phyloP scores from a whole-genome alignment of 169 alveolate genomes.

The Plasmodium yoelii region DNA sequence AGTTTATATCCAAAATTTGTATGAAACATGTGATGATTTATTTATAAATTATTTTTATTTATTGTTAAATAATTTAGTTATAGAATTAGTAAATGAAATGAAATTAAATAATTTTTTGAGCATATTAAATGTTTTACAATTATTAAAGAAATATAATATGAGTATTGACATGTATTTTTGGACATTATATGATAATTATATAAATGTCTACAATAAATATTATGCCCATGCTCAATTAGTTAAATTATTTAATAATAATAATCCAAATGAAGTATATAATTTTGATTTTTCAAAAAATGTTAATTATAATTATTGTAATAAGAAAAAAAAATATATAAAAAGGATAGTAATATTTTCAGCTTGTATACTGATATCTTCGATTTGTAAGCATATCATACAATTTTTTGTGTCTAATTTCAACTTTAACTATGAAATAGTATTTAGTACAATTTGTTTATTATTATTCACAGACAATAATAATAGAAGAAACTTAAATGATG shows the following conservation, averaged over 20 bases:
- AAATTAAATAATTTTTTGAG: constrained; percentile 62
- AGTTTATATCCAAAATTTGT: constrained; percentile 32
- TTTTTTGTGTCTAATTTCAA: constrained; percentile 55
- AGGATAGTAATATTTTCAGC: constrained; percentile 55
- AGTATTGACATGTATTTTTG: constrained; percentile 51
- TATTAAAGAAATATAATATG: constrained; percentile 61
- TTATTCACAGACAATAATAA: constrained; percentile 25
- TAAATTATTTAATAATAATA: constrained; percentile 54
- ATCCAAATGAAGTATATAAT: constrained; percentile 34
- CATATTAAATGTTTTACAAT: constrained; percentile 37
- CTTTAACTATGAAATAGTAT: constrained; percentile 40
- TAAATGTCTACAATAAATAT: constrained; percentile 66
- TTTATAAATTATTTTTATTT: constrained; percentile 64
- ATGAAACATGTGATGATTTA: constrained; percentile 40
- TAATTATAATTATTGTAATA: constrained; percentile 58
- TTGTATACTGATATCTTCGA: constrained; percentile 44
- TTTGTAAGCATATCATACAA: constrained; percentile 49
- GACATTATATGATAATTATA: constrained; percentile 64
- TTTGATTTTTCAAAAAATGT: constrained; percentile 57
- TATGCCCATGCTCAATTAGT: constrained; percentile 62
- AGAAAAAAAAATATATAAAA: constrained; percentile 40
- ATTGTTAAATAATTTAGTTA: constrained; percentile 28
- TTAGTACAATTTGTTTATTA: constrained; percentile 36
- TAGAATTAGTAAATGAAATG: constrained; percentile 56
- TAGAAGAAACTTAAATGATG: constrained; percentile 9